A percentile compares a stretch with the other conserved stretches of the same genome.
Evolutionary conservation across 352 stramenopile genomes (phyloP).

Genomic region (Elongisporangium senticosum): DNA sequence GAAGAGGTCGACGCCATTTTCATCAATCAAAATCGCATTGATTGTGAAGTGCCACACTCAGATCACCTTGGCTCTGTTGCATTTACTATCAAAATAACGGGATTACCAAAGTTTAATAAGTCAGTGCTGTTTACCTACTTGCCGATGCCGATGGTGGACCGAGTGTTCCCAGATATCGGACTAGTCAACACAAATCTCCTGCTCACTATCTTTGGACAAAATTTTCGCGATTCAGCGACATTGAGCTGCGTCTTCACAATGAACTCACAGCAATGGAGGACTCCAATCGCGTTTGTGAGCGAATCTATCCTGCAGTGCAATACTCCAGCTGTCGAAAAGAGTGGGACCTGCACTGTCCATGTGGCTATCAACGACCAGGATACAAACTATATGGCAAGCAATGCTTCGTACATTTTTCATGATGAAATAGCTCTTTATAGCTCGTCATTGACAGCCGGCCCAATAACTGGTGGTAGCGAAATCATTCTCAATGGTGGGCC

Average conservation of each 20-base stretch:
- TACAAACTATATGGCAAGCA: constrained; percentile 4
- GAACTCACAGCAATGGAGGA: not conserved
- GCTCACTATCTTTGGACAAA: not conserved
- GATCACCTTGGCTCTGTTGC: no score
- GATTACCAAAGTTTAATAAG: no score
- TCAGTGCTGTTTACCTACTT: no score
- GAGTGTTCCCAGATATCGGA: no score
- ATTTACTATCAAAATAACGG: no score
- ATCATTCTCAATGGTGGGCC: constrained; percentile 19
- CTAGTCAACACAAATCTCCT: no score
- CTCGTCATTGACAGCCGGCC: constrained; percentile 15
- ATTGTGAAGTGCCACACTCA: no score
- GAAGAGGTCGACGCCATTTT: no score
- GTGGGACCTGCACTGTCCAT: constrained; percentile 13
- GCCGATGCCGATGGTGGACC: no score
- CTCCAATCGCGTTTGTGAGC: constrained; percentile 11
- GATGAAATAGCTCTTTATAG: constrained; percentile 9
- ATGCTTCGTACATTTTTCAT: constrained; percentile 9
- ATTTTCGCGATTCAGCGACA: no score
- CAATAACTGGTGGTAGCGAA: constrained; percentile 21
- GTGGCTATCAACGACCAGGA: constrained; percentile 32
- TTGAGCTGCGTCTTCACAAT: no score
- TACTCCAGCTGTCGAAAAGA: constrained; percentile 6
- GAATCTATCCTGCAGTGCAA: constrained; percentile 25
- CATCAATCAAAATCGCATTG: no score